Evolutionary conservation across 1,284 basidiomycete genomes (phyloP).

Genomic region (Lentinula novae-zelandiae): DNA sequence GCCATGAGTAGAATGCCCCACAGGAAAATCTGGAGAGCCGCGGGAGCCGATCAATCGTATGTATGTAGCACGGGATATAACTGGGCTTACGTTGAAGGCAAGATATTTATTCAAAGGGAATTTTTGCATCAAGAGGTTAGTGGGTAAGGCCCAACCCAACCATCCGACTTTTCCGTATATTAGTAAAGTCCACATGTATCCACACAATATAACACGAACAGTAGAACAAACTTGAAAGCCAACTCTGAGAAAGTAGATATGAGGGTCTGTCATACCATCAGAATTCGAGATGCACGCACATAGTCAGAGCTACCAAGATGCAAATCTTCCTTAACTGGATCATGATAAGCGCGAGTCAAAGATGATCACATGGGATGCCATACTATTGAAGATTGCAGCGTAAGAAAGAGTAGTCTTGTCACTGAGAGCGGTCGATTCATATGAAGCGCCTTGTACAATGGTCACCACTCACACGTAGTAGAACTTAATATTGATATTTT

Average conservation of each 20-base stretch:
- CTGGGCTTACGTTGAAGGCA: slow-evolving; percentile 27
- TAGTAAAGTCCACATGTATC: background rate
- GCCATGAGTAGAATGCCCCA: slow-evolving; percentile 42
- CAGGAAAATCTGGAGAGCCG: slow-evolving; percentile 29
- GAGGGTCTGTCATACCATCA: background rate
- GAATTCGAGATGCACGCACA: slow-evolving; percentile 10
- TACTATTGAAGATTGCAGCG: slow-evolving; percentile 24
- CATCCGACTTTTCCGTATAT: slow-evolving; percentile 28
- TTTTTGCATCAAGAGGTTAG: slow-evolving; percentile 42
- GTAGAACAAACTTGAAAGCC: slow-evolving; percentile 36
- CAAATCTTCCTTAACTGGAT: slow-evolving; percentile 21
- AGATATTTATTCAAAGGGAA: slow-evolving; percentile 41
- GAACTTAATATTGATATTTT: slow-evolving; percentile 20
- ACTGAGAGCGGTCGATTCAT: slow-evolving; percentile 7
- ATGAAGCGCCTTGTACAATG: background rate
- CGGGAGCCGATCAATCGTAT: background rate
- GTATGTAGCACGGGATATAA: background rate
- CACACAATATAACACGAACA: slow-evolving; percentile 19
- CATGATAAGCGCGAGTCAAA: background rate
- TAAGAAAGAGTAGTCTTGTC: slow-evolving; percentile 31
- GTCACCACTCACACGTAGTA: slow-evolving; percentile 30
- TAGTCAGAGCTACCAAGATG: slow-evolving; percentile 21
- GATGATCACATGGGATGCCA: background rate
- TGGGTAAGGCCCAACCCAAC: slow-evolving; percentile 42
- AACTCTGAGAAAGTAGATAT: slow-evolving; percentile 19